Base-by-base conservation (phyloP, 768 basidiomycete genomes). In the Leccinum incarnatum region DNA sequence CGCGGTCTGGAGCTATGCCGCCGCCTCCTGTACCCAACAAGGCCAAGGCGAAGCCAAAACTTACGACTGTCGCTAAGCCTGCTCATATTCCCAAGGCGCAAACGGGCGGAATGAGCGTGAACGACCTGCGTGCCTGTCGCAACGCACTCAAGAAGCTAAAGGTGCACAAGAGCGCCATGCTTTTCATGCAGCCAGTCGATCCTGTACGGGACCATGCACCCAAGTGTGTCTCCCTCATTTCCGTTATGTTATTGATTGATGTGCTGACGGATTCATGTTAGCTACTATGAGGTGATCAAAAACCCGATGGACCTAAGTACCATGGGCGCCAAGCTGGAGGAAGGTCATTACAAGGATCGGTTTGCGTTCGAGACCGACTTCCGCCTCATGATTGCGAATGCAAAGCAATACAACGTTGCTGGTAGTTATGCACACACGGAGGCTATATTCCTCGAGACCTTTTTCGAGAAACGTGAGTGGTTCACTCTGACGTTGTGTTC, bases 241-340 rank as follows among this genome's bases (percentile, higher is more conserved):
- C 57, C 47, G 50, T 47, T 54, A 27, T 25, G 25, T 7, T 27
- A 36, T 55, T 15, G 52, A 45, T 53, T 40, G 17, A 42, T 62
- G 32, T 45, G 27, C 47, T 51, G 42, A 54, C 55, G 42, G 9
- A 11, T 27, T 27, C n/a, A 7, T 48, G 9, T 45, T 59, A 96
- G 95, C 64, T 98, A 98, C 72, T 93, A 94, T 67, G 87, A 91
- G 54, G 76, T 95, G 58, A 88, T 99, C 72, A 91, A 91, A 72
- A 80, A 89, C 11, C 96, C 97, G 1, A 98, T 99, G 93, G 97
- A 99, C 69, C 79, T 98, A 17, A 87, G 87, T 53, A 94, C 95
- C 0, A 90, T 96, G 79, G 78, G 81, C 27, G 89, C 89, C 37
- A 98, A 96, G 71, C 76, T 98, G 10, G 87, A 91, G 65, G 86